These are phyloP conservation scores for Agaricales sp. DNA, from an alignment of 1,284 basidiomycete genomes.

Conservation along the genomic window DNA sequence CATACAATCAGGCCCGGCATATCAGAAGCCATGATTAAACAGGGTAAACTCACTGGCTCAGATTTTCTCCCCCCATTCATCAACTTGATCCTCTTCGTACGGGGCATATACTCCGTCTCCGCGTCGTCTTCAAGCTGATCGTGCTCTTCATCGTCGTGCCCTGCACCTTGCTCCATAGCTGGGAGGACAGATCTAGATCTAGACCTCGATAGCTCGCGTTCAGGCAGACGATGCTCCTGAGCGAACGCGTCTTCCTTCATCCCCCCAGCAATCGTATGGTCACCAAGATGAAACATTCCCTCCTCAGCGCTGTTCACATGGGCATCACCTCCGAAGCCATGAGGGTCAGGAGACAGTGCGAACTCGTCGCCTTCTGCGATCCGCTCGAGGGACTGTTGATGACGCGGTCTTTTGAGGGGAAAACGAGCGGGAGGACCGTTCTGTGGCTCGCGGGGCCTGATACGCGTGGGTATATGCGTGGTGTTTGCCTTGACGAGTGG, in stretches of 20 bases:
- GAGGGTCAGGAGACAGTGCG: neutral
- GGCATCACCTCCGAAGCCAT: no score
- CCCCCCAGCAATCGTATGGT: no score
- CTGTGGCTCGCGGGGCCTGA: neutral
- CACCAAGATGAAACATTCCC: no score
- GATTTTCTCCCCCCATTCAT: no score
- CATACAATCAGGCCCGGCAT: neutral
- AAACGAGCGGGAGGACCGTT: neutral
- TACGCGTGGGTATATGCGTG: neutral
- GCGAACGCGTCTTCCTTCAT: neutral
- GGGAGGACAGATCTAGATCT: neutral
- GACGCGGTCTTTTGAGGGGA: neutral
- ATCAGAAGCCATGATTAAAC: neutral
- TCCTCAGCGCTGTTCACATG: no score
- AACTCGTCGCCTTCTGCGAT: neutral
- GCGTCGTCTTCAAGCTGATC: neutral
- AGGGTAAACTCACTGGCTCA: neutral
- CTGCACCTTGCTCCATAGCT: neutral
- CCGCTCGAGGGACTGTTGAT: neutral
- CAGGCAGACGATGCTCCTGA: neutral
- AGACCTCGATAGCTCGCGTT: neutral
- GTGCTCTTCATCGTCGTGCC: neutral
- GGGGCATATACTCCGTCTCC: neutral
- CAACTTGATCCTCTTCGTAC: neutral
- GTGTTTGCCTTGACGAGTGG: no score